Percentiles rank a stretch among this genome's conserved stretches.
phyloP scores from a whole-genome alignment of 371 early-diverging fungal genomes.

The Mucor circinelloides region DNA sequence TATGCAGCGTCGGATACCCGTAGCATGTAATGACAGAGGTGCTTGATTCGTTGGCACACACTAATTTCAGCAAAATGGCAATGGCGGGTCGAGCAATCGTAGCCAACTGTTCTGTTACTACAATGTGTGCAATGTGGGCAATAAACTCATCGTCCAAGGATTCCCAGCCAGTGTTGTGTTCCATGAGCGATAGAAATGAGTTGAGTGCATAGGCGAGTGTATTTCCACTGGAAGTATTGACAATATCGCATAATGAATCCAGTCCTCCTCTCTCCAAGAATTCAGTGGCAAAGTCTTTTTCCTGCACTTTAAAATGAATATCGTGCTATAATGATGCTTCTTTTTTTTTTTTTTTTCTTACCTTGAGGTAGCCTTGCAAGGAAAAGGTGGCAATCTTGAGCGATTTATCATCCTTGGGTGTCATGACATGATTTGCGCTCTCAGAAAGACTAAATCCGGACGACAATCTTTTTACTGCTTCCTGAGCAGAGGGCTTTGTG shows the following conservation, averaged over 20 bases:
- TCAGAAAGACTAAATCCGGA: conserved; percentile 32
- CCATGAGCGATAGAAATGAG: conserved; percentile 68
- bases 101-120: conserved; percentile 66
- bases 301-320: conserved; percentile 33
- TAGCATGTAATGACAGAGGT: conserved; percentile 12
- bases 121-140: conserved; percentile 56
- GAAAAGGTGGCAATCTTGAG: conserved; percentile 68
- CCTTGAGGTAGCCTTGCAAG: conserved; percentile 70
- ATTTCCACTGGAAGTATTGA: conserved; percentile 62
- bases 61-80: conserved; percentile 67
- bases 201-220: conserved; percentile 76
- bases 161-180: conserved; percentile 70
- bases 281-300: conserved; percentile 74
- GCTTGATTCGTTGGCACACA: conserved; percentile 44
- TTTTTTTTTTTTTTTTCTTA: conserved; percentile 11
- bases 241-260: conserved; percentile 62
- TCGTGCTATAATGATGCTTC: not conserved
- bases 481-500: conserved; percentile 39
- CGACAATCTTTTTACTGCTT: conserved; percentile 50
- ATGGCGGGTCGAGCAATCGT: conserved; percentile 78
- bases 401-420: conserved; percentile 55
- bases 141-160: conserved; percentile 58
- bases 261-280: conserved; percentile 68
- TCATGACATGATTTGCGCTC: conserved; percentile 10
- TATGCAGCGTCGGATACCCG: conserved; percentile 43